These are phyloP conservation scores for Tricholomella constricta DNA, from an alignment of 768 basidiomycete genomes.

Conservation along the genomic window DNA sequence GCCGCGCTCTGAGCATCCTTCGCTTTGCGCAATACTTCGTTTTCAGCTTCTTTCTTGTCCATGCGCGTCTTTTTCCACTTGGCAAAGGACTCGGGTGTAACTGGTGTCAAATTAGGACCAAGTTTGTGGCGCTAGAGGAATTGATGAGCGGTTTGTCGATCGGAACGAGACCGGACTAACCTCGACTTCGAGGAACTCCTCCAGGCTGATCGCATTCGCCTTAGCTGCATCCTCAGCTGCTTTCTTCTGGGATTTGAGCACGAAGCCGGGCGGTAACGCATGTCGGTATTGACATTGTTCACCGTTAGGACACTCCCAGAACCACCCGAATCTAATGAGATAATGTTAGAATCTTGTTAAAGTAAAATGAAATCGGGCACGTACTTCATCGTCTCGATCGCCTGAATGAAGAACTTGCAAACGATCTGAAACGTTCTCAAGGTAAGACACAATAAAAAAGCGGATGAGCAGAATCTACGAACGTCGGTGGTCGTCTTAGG, in stretches of 20 bases:
- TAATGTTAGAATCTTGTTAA: background rate
- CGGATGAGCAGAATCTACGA: constrained; percentile 18
- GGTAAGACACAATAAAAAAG: background rate
- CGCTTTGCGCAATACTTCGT: constrained; percentile 76
- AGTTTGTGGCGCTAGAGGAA: constrained; percentile 85
- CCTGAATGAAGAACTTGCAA: constrained; percentile 96
- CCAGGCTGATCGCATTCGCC: constrained; percentile 84
- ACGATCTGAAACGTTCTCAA: constrained; percentile 66
- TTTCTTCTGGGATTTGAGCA: constrained; percentile 92
- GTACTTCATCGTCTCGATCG: constrained; percentile 88
- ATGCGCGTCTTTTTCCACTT: constrained; percentile 94
- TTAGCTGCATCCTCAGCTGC: constrained; percentile 90
- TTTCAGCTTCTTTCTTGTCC: constrained; percentile 93
- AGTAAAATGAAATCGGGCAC: constrained; percentile 10
- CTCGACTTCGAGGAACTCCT: constrained; percentile 98
- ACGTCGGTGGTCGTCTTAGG: constrained; percentile 92
- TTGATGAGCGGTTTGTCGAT: background rate
- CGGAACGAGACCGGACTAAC: constrained; percentile 40
- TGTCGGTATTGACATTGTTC: constrained; percentile 92
- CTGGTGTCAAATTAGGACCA: constrained; percentile 86
- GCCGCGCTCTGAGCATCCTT: constrained; percentile 82
- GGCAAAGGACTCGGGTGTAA: constrained; percentile 89
- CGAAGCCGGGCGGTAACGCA: constrained; percentile 94
- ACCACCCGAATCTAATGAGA: constrained; percentile 77
- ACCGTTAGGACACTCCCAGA: constrained; percentile 93